Base-by-base conservation (phyloP, 2,329 filamentous ascomycete genomes). In the Penicillium griseofulvum region DNA sequence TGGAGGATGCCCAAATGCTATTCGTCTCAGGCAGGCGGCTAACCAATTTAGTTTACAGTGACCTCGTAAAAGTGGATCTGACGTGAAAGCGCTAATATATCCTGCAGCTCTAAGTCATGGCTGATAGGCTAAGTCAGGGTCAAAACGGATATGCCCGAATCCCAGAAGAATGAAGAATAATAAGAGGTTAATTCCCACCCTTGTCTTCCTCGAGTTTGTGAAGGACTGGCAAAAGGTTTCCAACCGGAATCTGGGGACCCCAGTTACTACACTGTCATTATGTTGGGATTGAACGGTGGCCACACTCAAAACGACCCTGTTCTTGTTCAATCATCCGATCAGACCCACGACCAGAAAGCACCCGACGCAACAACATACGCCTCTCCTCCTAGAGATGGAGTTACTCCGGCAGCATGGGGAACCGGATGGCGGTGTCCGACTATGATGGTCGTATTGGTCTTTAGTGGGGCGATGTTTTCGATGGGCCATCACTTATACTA, bases 381-480 rank as follows among this genome's bases (percentile, higher is more conserved):
- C n/a, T 38, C 36, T 38, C 36, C 26, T 29, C 5, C 28, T 10
- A 39, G 37, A 39, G 24, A 29, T 39, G 46, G 10, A 8, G 12
- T 39, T 38, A 37, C 34, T 5, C 46, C 46, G 34, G 46, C 46
- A 7, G 46, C 26, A 28, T 49, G 46, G 46, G 46, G 46, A 4
- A 2, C 39, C 5, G 46, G 50, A 50, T 54, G 55, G 55, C 36
- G 22, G 28, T 29, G 36, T 33, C 55, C 55, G 1, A 29, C 34
- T 22, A 45, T 57, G 38, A 57, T 57, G 55, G 38, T 54, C 17
- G 55, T 34, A 17, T 33, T 47, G 22, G 26, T 45, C 14, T 26
- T 50, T 36, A 42, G 37, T 28, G 51, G 55, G 28, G 44, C 47
- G 26, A 22, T 43, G 19, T 37, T 54, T 36, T 49, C 55, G 5